Evolutionary conservation across 2,329 filamentous ascomycete genomes (phyloP), one percentile per base, ranked within the genome.

Genomic region (Aspergillus fumigatus): DNA sequence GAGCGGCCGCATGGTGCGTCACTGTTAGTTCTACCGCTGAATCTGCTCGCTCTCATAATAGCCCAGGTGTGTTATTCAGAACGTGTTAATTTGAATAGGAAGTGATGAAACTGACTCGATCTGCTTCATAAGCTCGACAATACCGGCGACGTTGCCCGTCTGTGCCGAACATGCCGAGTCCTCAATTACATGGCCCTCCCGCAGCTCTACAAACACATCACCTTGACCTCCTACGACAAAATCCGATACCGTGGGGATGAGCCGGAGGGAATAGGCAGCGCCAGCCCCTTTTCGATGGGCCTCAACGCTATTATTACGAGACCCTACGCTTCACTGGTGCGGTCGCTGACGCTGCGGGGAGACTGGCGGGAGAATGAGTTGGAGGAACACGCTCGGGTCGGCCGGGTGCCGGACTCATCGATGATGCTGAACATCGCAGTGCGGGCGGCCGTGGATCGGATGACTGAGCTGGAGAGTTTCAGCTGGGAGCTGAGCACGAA

Each of bases 151-250:
- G 78, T 87, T 26, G 82, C 83, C 32, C 78, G 82, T 58, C 70
- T 85, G 53, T 85, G 83, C 60, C 78, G 83, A 56, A 84, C 84
- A 52, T 85, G 82, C 59, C 79, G 83, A 14, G 77, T 87, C 43
- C 78, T 86, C 63, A 84, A 86, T 62, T 87, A 87, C 72, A 86
- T 87, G 82, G 77, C 82, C 35, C 73, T 86, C 2, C 84, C 84
- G 21, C 82, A 82, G 55, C 78, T 87, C 43, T 87, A 86, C 70
- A 77, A 79, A 66, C 70, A 74, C 35, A 78, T 87, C 53, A 80
- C 76, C 5, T 73, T 87, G 35, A 80, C 76, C 53, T 84, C 83
- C 7, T 85, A 87, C 67, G 74, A 80, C 51, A 79, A 80, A 41
- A 82, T 86, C 27, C 80, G 83, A 51, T 86, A 84, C 66, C 74